These are phyloP conservation scores for Ascochyta rabiei DNA, from an alignment of 2,329 filamentous ascomycete species.

Conservation along the genomic window DNA sequence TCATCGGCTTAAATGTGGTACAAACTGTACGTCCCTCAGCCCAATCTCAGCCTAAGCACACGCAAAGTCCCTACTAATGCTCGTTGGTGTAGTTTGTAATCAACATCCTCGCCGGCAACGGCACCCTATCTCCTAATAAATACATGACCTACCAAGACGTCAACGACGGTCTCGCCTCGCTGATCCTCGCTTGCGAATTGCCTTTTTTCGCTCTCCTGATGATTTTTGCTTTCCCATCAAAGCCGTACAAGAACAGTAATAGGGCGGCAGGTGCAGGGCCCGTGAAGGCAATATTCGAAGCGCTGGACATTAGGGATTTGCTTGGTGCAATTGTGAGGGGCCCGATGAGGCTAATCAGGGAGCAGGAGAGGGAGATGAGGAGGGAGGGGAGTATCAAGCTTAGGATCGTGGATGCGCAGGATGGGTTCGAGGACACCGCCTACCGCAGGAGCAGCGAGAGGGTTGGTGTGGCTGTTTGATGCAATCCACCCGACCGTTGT, in stretches of 20 bases:
- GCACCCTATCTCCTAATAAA: conserved; percentile 29
- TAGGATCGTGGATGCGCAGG: background rate
- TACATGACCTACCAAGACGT: conserved; percentile 42
- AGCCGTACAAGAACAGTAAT: conserved; percentile 25
- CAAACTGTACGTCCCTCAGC: conserved; percentile 32
- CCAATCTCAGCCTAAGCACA: background rate
- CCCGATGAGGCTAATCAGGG: conserved; percentile 39
- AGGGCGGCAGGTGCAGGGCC: conserved; percentile 23
- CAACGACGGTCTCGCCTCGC: conserved; percentile 31
- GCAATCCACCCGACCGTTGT: too few relatives aligned
- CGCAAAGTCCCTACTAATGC: background rate
- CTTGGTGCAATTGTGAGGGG: conserved; percentile 35
- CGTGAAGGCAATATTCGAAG: conserved; percentile 30
- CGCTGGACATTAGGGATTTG: conserved; percentile 38
- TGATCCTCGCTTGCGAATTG: conserved; percentile 43
- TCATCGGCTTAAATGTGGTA: conserved; percentile 38
- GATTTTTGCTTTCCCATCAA: conserved; percentile 33
- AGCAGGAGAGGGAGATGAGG: conserved; percentile 33
- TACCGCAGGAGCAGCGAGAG: background rate
- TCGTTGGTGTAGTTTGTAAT: conserved; percentile 29
- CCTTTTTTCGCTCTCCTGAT: conserved; percentile 39
- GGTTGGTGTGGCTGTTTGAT: background rate
- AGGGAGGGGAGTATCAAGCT: conserved; percentile 6
- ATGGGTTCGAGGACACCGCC: background rate
- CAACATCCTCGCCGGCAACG: conserved; percentile 34